phyloP scores from a whole-genome alignment of 2,329 filamentous ascomycete genomes.

The Penicillium decumbens region DNA sequence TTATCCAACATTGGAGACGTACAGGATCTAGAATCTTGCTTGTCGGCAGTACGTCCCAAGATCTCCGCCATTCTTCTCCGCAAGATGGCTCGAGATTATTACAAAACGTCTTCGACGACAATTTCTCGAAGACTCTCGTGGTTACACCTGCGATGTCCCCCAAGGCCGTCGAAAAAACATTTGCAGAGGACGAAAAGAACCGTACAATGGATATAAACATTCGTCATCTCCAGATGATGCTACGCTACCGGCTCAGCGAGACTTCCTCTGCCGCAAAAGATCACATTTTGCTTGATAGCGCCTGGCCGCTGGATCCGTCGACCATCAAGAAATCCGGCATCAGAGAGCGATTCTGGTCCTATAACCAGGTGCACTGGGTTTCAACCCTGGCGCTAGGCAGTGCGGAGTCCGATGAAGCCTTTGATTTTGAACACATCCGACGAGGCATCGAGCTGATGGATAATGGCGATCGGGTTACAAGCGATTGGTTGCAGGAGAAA shows the following conservation, averaged over 20 bases:
- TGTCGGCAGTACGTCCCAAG: slow-evolving; percentile 66
- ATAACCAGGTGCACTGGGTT: slow-evolving; percentile 59
- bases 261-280: slow-evolving; percentile 30
- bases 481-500: slow-evolving; percentile 36
- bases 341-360: slow-evolving; percentile 54
- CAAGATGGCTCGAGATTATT: slow-evolving; percentile 44
- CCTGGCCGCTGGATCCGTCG: slow-evolving; percentile 29
- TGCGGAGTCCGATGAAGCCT: slow-evolving; percentile 38
- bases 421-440: slow-evolving; percentile 39
- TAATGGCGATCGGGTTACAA: slow-evolving; percentile 38
- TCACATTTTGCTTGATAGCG: slow-evolving; percentile 28
- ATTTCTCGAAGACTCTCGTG: slow-evolving; percentile 51
- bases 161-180: slow-evolving; percentile 37
- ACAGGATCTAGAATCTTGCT: slow-evolving; percentile 69
- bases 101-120: slow-evolving; percentile 44
- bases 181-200: slow-evolving; percentile 48
- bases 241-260: slow-evolving; percentile 42
- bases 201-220: slow-evolving; percentile 57
- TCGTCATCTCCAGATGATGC: slow-evolving; percentile 61
- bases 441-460: slow-evolving; percentile 39
- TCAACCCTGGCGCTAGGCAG: slow-evolving; percentile 52
- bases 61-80: slow-evolving; percentile 42
- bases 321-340: slow-evolving; percentile 39
- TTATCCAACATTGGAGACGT: slow-evolving; percentile 67
- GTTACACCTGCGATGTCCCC: slow-evolving; percentile 48